Evolutionary conservation across 805 yeast genomes (phyloP).

Genomic region (Danielia oregonensis): DNA sequence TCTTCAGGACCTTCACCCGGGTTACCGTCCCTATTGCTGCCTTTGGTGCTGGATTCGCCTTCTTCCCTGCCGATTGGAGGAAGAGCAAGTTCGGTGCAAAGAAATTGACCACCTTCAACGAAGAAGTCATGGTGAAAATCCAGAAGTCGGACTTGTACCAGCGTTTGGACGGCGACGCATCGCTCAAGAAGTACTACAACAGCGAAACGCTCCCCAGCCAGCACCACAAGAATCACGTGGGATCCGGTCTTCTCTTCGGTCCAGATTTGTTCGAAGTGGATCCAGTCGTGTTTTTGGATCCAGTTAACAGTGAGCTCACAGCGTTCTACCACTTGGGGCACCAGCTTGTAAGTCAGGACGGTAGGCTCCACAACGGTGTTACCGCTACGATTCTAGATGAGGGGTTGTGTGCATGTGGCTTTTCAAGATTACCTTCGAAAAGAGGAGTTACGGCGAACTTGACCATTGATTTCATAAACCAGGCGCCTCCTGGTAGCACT

Average conservation of each 20-base stretch:
- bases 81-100: conserved; percentile 11
- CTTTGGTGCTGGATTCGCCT: conserved; percentile 14
- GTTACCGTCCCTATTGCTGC: conserved; percentile 14
- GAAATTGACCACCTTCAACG: conserved; percentile 12
- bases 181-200: conserved; percentile 6
- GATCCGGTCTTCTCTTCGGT: conserved; percentile 69
- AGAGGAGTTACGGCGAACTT: conserved; percentile 88
- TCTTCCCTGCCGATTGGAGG: conserved; percentile 18
- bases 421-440: conserved; percentile 70
- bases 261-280: conserved; percentile 67
- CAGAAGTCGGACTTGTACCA: conserved; percentile 32
- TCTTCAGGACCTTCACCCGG: conserved; percentile 10
- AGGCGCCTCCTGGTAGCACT: conserved; percentile 58
- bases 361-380: conserved; percentile 78
- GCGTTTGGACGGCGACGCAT: conserved; percentile 5
- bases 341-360: conserved; percentile 61
- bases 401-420: conserved; percentile 81
- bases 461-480: conserved; percentile 59
- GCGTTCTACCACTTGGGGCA: conserved; percentile 72
- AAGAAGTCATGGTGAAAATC: conserved; percentile 25
- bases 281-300: conserved; percentile 62
- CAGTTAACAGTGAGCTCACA: conserved; percentile 47
- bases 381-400: conserved; percentile 80
- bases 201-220: conserved; percentile 45
- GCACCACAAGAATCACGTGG: conserved; percentile 61